These are phyloP conservation scores for Dipteronia sinensis DNA, from an alignment of 345 rosid genomes.

Conservation along the genomic window DNA sequence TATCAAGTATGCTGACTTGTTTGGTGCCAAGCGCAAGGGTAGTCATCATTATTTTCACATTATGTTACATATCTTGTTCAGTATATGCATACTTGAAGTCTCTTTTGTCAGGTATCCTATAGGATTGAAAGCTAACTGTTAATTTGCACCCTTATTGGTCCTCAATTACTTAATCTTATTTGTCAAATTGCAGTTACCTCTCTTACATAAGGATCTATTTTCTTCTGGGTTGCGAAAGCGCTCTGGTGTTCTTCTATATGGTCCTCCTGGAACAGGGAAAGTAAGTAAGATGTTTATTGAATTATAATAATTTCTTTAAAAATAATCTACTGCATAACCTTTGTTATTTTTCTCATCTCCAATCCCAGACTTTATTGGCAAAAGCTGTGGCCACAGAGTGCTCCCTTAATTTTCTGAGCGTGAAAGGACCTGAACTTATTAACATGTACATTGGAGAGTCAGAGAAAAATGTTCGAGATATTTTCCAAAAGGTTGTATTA, in stretches of 20 bases:
- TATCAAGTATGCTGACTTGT: constrained; percentile 10
- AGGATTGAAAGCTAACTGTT: constrained; percentile 2
- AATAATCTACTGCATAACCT: constrained; percentile 13
- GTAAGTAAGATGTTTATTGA: constrained; percentile 40
- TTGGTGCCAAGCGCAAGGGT: background rate
- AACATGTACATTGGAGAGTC: constrained; percentile 99
- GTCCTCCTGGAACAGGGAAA: constrained; percentile 99
- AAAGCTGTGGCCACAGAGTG: constrained; percentile 99
- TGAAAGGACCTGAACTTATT: constrained; percentile 96
- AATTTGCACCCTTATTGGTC: background rate
- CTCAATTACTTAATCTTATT: constrained; percentile 9
- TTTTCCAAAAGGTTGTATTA: constrained; percentile 77
- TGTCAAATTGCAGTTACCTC: constrained; percentile 60
- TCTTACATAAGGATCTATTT: constrained; percentile 90
- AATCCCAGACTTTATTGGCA: constrained; percentile 81
- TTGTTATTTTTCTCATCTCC: constrained; percentile 23
- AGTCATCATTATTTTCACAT: constrained; percentile 6
- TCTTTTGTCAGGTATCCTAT: constrained; percentile 4
- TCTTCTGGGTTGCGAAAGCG: constrained; percentile 96
- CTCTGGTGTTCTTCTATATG: constrained; percentile 95
- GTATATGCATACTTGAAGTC: background rate
- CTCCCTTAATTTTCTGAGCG: constrained; percentile 91
- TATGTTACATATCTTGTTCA: constrained; percentile 16
- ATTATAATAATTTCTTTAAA: constrained; percentile 14
- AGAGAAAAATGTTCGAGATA: constrained; percentile 93